A percentile compares a stretch with the other conserved stretches of the same genome.
These are phyloP conservation scores for Haematococcus lacustris DNA, from an alignment of 139 green algal genomes.

Conservation along the genomic window DNA sequence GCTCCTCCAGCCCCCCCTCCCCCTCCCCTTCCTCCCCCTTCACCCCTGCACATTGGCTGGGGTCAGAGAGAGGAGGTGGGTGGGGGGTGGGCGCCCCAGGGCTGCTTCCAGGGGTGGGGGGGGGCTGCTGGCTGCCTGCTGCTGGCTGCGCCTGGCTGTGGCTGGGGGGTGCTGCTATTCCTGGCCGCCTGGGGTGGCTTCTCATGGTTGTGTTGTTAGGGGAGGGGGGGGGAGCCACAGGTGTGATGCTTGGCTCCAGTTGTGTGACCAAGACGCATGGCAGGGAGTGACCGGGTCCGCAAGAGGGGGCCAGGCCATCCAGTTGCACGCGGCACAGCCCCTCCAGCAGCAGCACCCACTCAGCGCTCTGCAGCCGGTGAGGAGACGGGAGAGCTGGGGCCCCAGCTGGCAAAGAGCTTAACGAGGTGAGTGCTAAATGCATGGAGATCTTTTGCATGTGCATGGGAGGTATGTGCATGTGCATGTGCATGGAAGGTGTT, in stretches of 20 bases:
- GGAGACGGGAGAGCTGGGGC: no score
- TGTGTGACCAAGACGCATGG: not conserved
- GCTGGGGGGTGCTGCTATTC: not conserved
- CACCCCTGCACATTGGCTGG: no score
- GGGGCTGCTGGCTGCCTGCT: not conserved
- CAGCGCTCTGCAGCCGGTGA: conserved; percentile 25
- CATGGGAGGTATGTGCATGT: no score
- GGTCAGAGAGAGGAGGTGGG: not conserved
- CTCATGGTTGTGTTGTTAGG: no score
- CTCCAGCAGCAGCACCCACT: conserved; percentile 41
- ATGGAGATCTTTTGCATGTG: no score
- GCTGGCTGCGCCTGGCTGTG: not conserved
- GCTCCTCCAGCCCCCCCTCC: not conserved
- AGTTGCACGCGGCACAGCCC: conserved; percentile 27
- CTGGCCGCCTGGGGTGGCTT: not conserved
- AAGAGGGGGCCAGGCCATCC: not conserved
- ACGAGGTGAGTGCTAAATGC: no score
- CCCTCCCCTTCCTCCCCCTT: not conserved
- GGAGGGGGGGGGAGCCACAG: no score
- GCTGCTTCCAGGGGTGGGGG: not conserved
- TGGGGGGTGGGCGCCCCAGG: not conserved
- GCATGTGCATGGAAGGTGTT: no score
- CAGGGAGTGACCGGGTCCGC: not conserved
- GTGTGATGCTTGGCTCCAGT: not conserved
- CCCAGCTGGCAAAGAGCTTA: no score